A percentile compares a stretch with the other conserved stretches of the same genome.
Evolutionary conservation across 1,284 basidiomycete genomes (phyloP).

Genomic region (Porphyrellus sp.): DNA sequence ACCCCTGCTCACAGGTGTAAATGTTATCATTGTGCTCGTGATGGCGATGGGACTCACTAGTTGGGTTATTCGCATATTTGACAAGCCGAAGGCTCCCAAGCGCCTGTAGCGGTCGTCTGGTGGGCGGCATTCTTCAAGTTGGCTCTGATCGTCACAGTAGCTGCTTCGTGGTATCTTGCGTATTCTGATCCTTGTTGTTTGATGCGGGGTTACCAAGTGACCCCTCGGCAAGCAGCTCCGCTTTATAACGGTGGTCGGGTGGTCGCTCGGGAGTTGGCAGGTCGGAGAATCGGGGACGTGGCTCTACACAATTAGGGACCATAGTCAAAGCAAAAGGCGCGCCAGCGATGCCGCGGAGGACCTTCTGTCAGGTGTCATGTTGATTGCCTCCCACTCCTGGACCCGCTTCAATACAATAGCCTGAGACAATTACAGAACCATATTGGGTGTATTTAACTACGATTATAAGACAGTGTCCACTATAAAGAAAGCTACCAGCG

Average conservation of each 20-base stretch:
- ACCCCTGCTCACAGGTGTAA: constrained; percentile 19
- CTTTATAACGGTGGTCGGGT: constrained; percentile 16
- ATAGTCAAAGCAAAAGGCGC: background rate
- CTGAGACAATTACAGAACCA: too few relatives aligned
- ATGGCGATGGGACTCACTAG: constrained; percentile 22
- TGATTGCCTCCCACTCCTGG: too few relatives aligned
- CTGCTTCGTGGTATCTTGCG: background rate
- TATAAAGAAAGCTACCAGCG: background rate
- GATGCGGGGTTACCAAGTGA: background rate
- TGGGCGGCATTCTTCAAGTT: constrained; percentile 25
- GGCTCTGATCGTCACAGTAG: background rate
- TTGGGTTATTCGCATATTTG: constrained; percentile 27
- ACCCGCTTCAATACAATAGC: too few relatives aligned
- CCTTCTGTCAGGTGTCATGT: constrained; percentile 13
- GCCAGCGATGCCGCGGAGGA: background rate
- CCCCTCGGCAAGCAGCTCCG: background rate
- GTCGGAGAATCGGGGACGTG: background rate
- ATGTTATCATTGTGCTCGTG: background rate
- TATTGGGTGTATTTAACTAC: too few relatives aligned
- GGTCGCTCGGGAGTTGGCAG: background rate
- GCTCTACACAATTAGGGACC: background rate
- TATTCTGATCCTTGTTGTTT: background rate
- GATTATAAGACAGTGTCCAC: background rate
- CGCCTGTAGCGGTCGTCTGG: constrained; percentile 17
- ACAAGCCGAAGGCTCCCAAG: constrained; percentile 27